Evolutionary conservation across 345 rosid genomes (phyloP).

Genomic region (Crucihimalaya himalaica): DNA sequence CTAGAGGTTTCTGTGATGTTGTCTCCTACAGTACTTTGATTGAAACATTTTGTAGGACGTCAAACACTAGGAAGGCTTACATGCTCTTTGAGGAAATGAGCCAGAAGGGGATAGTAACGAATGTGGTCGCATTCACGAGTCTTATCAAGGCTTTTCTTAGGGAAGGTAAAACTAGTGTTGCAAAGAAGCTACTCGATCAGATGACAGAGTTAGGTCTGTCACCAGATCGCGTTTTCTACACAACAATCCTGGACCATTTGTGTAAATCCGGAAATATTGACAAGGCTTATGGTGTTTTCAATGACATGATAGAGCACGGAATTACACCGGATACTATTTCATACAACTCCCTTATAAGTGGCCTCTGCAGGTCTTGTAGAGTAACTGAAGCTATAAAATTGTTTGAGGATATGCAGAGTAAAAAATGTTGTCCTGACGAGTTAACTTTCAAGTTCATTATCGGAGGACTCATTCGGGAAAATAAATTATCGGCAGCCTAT

Average conservation of each 20-base stretch:
- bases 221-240: constrained; percentile 77
- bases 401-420: constrained; percentile 70
- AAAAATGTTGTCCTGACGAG: constrained; percentile 71
- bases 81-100: constrained; percentile 75
- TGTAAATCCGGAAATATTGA: constrained; percentile 76
- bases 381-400: constrained; percentile 62
- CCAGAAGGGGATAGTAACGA: constrained; percentile 56
- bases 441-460: constrained; percentile 82
- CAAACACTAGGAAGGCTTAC: constrained; percentile 53
- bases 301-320: constrained; percentile 77
- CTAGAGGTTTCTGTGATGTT: constrained; percentile 68
- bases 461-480: constrained; percentile 70
- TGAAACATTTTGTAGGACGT: constrained; percentile 55
- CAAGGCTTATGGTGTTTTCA: constrained; percentile 60
- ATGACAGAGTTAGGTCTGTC: constrained; percentile 61
- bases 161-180: constrained; percentile 59
- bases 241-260: constrained; percentile 71
- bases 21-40: constrained; percentile 86
- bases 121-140: constrained; percentile 76
- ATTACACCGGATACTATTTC: constrained; percentile 72
- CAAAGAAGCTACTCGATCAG: constrained; percentile 67
- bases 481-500: constrained; percentile 62
- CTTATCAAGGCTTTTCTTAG: constrained; percentile 72
- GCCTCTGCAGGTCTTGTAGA: constrained; percentile 68
- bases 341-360: constrained; percentile 78